Base-by-base conservation (phyloP, 2,329 filamentous ascomycete genomes). In the Pestalotiopsis sp. region DNA sequence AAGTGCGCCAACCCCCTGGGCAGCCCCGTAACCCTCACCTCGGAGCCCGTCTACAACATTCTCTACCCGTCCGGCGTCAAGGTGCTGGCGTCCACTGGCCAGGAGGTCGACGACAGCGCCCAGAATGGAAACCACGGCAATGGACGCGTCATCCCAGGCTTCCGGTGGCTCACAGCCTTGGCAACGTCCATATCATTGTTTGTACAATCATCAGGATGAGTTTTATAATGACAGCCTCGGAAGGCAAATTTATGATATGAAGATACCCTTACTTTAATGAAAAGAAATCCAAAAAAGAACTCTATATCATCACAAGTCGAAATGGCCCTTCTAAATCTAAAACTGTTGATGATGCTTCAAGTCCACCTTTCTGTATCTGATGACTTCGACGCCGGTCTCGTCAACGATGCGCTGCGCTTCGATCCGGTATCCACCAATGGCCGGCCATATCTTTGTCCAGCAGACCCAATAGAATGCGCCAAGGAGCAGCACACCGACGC, bases 391-490 rank as follows among this genome's bases (percentile, higher is more conserved):
- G 27, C 77, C 75, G 3, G 74, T 68, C 11, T 84, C 82, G 23
- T 83, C 80, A 14, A 83, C 76, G 0, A 76, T 77, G 6, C 82
- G 78, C 39, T 85, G 82, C 0, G 83, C 81, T 1, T 84, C 82
- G 52, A 88, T 75, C 73, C 80, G 82, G 71, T 88, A 87, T 0
- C 84, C 85, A 7, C 84, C 83, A 38, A 87, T 75, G 2, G 78
- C 77, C 0, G 86, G 87, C 69, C 85, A 79, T 2, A 87, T 70
- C 75, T 82, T 84, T 1, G 83, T 85, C 86, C 86, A 88, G 20
- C 84, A 73, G 0, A 76, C 66, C 86, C 87, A 89, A 75, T 89
- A 89, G 1, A 85, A 64, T 0, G 69, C 83, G 1, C 87, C 87
- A 0, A 88, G 75, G 0, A 86, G 64, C 31, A 89, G 73, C 6